These are phyloP conservation scores for Calonectria ilicicola DNA, from an alignment of 2,329 filamentous ascomycete genomes.

Conservation along the genomic window DNA sequence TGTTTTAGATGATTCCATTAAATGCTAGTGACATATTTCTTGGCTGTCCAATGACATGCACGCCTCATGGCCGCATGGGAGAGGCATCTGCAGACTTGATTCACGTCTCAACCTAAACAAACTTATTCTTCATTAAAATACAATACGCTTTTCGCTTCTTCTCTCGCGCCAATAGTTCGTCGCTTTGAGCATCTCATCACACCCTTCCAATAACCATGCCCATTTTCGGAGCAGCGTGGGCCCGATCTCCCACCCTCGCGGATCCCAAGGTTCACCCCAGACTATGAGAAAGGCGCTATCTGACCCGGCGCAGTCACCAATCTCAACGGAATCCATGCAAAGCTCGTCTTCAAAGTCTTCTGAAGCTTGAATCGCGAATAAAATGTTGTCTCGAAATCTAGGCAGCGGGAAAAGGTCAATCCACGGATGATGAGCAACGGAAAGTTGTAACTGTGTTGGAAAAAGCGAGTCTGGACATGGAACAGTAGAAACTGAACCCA, in stretches of 20 bases:
- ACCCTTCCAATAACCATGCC: slow-evolving; percentile 51
- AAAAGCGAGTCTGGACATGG: background rate
- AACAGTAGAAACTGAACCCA: background rate
- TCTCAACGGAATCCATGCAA: slow-evolving; percentile 16
- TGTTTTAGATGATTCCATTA: background rate
- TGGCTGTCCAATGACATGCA: background rate
- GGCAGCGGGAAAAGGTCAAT: slow-evolving; percentile 23
- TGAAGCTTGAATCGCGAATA: background rate
- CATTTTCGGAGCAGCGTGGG: slow-evolving; percentile 59
- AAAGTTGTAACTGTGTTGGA: slow-evolving; percentile 8
- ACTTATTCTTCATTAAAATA: background rate
- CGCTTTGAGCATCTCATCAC: slow-evolving; percentile 49
- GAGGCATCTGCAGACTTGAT: background rate
- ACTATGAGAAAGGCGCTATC: slow-evolving; percentile 50
- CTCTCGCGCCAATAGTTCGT: slow-evolving; percentile 49
- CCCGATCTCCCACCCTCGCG: slow-evolving; percentile 59
- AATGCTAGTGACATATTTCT: background rate
- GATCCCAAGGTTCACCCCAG: slow-evolving; percentile 61
- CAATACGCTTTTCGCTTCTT: slow-evolving; percentile 5
- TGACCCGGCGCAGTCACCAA: background rate
- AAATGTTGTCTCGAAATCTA: slow-evolving; percentile 18
- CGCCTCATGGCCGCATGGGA: background rate
- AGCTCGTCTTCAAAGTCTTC: slow-evolving; percentile 15
- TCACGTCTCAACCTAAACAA: no score
- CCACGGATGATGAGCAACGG: slow-evolving; percentile 20